A percentile compares a stretch with the other conserved stretches of the same genome.
Conservation (phyloP, 257 asterid genomes). For the Solanum bulbocastanum region DNA sequence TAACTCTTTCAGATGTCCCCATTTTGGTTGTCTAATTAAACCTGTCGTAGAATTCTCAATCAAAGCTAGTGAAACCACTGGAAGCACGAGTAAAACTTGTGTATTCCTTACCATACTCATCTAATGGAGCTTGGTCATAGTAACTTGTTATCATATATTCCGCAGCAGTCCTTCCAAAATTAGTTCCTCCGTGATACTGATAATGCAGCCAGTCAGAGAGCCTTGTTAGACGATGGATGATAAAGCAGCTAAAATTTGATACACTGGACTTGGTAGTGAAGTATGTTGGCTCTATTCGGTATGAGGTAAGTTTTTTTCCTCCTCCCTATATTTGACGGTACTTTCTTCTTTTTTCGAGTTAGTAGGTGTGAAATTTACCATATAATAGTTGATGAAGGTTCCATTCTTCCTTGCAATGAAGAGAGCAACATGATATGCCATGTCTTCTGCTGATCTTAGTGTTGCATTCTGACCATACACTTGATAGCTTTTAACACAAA, state of each 20-base stretch:
- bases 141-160: conserved; percentile 45
- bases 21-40: conserved; percentile 71
- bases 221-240: neutral
- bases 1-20: conserved; percentile 67
- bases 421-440: conserved; percentile 63
- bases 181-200: conserved; percentile 87
- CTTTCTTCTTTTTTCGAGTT: neutral
- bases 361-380: conserved; percentile 31
- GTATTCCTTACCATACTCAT: conserved; percentile 57
- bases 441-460: conserved; percentile 42
- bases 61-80: neutral
- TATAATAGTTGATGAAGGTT: conserved; percentile 80
- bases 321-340: neutral
- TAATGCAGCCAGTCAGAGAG: neutral
- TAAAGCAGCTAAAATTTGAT: neutral
- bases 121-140: conserved; percentile 81
- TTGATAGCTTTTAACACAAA: conserved; percentile 42
- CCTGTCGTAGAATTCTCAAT: conserved; percentile 25
- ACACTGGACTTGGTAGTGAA: neutral
- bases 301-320: neutral
- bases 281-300: neutral
- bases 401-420: conserved; percentile 78
- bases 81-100: neutral
- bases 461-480: conserved; percentile 45
- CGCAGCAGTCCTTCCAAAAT: conserved; percentile 63